Evolutionary conservation across 805 yeast species (phyloP), one percentile per base, ranked within the genome.

Genomic region (Metschnikowia dekortorum): DNA sequence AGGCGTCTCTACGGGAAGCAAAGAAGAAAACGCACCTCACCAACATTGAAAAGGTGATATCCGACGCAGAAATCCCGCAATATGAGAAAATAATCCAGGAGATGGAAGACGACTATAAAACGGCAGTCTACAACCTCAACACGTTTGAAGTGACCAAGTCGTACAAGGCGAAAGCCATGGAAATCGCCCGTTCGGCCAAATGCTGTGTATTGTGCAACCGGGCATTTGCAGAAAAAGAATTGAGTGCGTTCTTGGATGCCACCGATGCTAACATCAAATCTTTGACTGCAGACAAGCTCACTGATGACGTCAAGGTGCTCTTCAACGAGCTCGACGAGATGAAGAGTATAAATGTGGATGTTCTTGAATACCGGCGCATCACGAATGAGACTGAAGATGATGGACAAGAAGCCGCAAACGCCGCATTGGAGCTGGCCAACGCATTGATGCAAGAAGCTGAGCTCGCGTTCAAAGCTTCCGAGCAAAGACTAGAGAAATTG

Each of bases 191-290:
- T 29, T 60, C 63, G 4, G 74, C 78, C 8, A 75, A 82, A 9
- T 73, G 79, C 44, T 92, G 97, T 65, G 69, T 84, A 39, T 69
- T 91, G 40, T 92, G 98, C 65, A 79, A 80, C 16, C 74, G 96
- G 46, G 72, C 76, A 10, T 87, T 90, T 66, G 78, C 78, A 13
- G 71, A 69, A 8, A 59, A 61, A 1, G 71, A 66, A n/a, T 56
- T 68, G 22, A 50, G 59, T 1, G 51, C 48, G 5, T 73, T 73
- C 44, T 47, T 70, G 5, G 51, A 46, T 8, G 64, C 63, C n/a
- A 54, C 73, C 14, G 55, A 65, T 44, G 55, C 58, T 3, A 69
- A 65, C 46, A 61, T 71, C 16, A 60, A 63, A 31, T 59, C 65
- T 3, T 61, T 64, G 52, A 64, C 62, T 11, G 60, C 64, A 18